Conservation (phyloP, 2,329 filamentous ascomycete species). For the Pezicula neosporulosa region DNA sequence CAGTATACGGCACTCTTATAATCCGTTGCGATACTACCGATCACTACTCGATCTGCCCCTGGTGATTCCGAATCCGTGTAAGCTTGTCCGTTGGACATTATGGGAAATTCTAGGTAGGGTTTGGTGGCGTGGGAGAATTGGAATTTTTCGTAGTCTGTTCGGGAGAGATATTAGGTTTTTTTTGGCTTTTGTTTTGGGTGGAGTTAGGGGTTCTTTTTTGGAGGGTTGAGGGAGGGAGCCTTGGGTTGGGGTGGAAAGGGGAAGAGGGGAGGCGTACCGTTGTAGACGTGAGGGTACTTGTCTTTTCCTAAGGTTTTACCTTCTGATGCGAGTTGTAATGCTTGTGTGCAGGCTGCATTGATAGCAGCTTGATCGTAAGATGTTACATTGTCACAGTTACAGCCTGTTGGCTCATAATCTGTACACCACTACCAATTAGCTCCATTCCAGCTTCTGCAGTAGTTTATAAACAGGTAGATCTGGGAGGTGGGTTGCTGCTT, state of each 20-base stretch:
- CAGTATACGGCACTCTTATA: slow-evolving; percentile 26
- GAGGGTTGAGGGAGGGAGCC: too few species aligned
- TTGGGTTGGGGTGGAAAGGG: too few species aligned
- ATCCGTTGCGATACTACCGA: slow-evolving; percentile 25
- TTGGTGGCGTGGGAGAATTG: slow-evolving; percentile 24
- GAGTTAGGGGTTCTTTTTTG: too few species aligned
- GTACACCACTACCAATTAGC: too few species aligned
- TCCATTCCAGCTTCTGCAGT: too few species aligned
- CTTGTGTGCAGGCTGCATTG: slow-evolving; percentile 22
- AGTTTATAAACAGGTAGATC: too few species aligned
- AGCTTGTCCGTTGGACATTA: slow-evolving; percentile 16
- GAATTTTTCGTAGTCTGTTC: slow-evolving; percentile 28
- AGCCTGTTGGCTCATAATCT: slow-evolving; percentile 18
- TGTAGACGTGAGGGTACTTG: slow-evolving; percentile 30
- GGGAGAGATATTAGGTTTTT: background rate
- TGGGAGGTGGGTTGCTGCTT: too few species aligned
- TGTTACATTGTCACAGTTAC: slow-evolving; percentile 20
- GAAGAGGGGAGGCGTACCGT: slow-evolving; percentile 12
- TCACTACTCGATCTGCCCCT: slow-evolving; percentile 28
- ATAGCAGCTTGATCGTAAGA: slow-evolving; percentile 21
- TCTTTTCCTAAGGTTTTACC: slow-evolving; percentile 20
- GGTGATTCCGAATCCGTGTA: slow-evolving; percentile 22
- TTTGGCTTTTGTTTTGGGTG: too few species aligned
- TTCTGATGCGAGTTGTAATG: slow-evolving; percentile 20
- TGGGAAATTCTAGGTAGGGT: slow-evolving; percentile 30